These are phyloP conservation scores for Amanita pseudoporphyria DNA, from an alignment of 768 basidiomycete species.

Conservation along the genomic window DNA sequence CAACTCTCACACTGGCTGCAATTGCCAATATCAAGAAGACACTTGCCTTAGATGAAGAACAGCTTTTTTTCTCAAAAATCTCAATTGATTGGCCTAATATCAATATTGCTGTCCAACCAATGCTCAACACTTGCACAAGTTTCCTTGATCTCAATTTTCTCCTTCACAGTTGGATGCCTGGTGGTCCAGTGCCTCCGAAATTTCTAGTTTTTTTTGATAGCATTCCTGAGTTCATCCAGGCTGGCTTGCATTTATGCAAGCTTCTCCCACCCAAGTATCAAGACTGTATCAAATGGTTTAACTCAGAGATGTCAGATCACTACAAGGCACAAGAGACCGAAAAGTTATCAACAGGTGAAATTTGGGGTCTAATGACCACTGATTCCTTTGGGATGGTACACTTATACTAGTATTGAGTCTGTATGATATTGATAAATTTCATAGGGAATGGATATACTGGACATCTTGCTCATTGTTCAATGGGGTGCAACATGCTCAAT, in stretches of 20 bases:
- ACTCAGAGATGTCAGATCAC: conserved; percentile 18
- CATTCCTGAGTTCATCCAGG: conserved; percentile 13
- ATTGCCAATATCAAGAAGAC: conserved; percentile 10
- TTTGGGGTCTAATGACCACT: conserved; percentile 16
- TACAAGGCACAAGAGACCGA: conserved; percentile 13
- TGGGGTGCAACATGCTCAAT: conserved; percentile 15
- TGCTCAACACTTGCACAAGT: conserved; percentile 7
- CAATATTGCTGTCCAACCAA: conserved; percentile 8
- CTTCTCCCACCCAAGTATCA: conserved; percentile 7
- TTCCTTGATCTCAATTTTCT: conserved; percentile 12
- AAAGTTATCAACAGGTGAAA: conserved; percentile 9
- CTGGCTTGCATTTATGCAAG: conserved; percentile 9
- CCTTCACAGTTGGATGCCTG: conserved; percentile 4
- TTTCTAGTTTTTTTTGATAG: conserved; percentile 21
- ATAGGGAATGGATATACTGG: conserved; percentile 23
- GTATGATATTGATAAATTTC: neutral
- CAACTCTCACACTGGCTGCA: conserved; percentile 12
- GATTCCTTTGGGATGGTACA: no score
- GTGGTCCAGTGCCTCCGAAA: conserved; percentile 6
- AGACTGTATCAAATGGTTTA: no score
- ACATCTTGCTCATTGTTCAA: conserved; percentile 23
- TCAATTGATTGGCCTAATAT: conserved; percentile 16
- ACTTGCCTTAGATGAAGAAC: conserved; percentile 5
- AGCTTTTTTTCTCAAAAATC: neutral
- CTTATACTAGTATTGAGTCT: neutral